Percentiles rank a stretch among this genome's conserved stretches.
phyloP scores from a whole-genome alignment of 2,329 filamentous ascomycete species.

The Phyllosticta ampelicida region DNA sequence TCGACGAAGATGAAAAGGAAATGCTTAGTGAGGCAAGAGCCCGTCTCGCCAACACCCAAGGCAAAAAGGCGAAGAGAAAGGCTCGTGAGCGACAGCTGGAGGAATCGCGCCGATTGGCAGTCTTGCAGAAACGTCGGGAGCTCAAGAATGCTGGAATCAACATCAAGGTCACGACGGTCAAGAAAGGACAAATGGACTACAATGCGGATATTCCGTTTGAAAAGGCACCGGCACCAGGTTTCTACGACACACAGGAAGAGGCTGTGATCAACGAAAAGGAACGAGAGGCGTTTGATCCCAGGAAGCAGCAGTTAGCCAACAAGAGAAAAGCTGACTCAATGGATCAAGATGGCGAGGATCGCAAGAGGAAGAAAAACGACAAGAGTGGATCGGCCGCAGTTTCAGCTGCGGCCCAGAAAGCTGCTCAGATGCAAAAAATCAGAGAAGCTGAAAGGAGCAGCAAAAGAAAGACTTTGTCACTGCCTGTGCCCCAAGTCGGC shows the following conservation, averaged over 20 bases:
- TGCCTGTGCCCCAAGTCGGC: conserved; percentile 84
- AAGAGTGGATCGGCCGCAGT: conserved; percentile 70
- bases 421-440: conserved; percentile 87
- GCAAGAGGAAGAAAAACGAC: conserved; percentile 80
- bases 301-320: conserved; percentile 79
- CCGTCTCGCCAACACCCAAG: conserved; percentile 92
- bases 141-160: conserved; percentile 98
- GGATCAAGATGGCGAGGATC: conserved; percentile 58
- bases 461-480: conserved; percentile 71
- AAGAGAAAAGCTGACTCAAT: conserved; percentile 89
- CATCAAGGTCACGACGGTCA: conserved; percentile 83
- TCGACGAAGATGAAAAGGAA: conserved; percentile 98
- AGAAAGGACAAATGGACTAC: conserved; percentile 98
- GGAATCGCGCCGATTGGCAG: conserved; percentile 79
- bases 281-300: conserved; percentile 76
- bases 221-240: conserved; percentile 76
- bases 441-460: conserved; percentile 94
- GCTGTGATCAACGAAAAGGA: conserved; percentile 69
- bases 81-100: conserved; percentile 91
- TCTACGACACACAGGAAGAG: conserved; percentile 88
- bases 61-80: conserved; percentile 98
- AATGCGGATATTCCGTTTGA: conserved; percentile 98
- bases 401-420: conserved; percentile 79
- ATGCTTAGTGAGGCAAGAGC: conserved; percentile 97
- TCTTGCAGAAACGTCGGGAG: conserved; percentile 89